Evolutionary conservation across 2,329 filamentous ascomycete species (phyloP).

Genomic region (Eutypella sp.): DNA sequence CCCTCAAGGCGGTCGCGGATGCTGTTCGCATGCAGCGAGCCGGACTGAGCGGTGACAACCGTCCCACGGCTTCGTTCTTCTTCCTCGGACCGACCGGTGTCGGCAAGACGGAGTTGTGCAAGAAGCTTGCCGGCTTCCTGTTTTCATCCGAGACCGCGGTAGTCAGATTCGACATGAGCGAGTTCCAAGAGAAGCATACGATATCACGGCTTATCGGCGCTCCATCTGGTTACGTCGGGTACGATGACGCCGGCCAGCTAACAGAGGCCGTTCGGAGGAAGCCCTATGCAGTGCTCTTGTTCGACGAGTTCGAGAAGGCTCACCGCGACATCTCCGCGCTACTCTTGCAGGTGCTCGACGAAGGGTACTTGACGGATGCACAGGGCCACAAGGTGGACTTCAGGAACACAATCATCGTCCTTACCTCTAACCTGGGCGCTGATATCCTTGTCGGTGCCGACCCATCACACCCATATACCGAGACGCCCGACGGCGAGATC

Average conservation of each 20-base stretch:
- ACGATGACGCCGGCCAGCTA: slow-evolving; percentile 92
- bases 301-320: slow-evolving; percentile 97
- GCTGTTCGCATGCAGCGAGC: slow-evolving; percentile 92
- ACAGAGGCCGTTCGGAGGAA: slow-evolving; percentile 94
- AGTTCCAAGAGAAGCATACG: slow-evolving; percentile 97
- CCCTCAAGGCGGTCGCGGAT: slow-evolving; percentile 83
- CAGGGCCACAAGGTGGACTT: slow-evolving; percentile 98
- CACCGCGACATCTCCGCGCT: slow-evolving; percentile 91
- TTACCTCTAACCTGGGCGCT: slow-evolving; percentile 92
- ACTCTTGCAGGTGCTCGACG: slow-evolving; percentile 89
- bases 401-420: slow-evolving; percentile 90
- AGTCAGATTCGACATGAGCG: slow-evolving; percentile 93
- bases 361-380: slow-evolving; percentile 90
- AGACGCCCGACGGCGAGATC: slow-evolving; percentile 62
- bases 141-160: slow-evolving; percentile 91
- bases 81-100: slow-evolving; percentile 96
- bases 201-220: slow-evolving; percentile 88
- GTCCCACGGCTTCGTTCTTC: slow-evolving; percentile 92
- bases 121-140: slow-evolving; percentile 87
- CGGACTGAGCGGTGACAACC: slow-evolving; percentile 84
- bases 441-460: slow-evolving; percentile 81
- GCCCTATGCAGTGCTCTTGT: slow-evolving; percentile 88
- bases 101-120: slow-evolving; percentile 95
- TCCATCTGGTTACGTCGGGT: slow-evolving; percentile 91
- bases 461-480: slow-evolving; percentile 57